Evolutionary conservation across 495 filamentous ascomycete genomes (phyloP).

Genomic region (Trichoderma erinaceum): DNA sequence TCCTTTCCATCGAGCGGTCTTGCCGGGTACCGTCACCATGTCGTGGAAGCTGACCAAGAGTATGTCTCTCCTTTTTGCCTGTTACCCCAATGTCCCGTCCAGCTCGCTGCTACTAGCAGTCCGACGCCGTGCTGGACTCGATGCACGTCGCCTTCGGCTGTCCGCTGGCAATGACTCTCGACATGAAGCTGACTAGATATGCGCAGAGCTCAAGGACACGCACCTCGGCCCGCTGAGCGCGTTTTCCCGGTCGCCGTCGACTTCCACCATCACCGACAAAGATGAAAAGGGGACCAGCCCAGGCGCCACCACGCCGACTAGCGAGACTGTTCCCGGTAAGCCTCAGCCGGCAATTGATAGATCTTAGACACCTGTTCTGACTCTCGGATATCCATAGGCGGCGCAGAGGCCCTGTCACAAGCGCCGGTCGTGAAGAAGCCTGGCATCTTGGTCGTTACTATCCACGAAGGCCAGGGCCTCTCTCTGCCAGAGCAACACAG

Average conservation of each 20-base stretch:
- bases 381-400: slow-evolving; percentile 45
- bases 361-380: background rate
- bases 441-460: slow-evolving; percentile 91
- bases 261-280: slow-evolving; percentile 78
- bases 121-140: background rate
- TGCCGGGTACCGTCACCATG: slow-evolving; percentile 43
- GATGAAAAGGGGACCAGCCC: slow-evolving; percentile 46
- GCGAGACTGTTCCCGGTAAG: slow-evolving; percentile 73
- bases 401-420: slow-evolving; percentile 76
- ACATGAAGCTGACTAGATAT: background rate
- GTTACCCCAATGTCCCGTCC: background rate
- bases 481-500: slow-evolving; percentile 81
- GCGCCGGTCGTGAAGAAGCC: slow-evolving; percentile 70
- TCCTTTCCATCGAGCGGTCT: background rate
- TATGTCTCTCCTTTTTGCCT: slow-evolving; percentile 36
- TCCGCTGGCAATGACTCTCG: background rate
- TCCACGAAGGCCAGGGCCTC: slow-evolving; percentile 89
- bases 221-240: slow-evolving; percentile 84
- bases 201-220: slow-evolving; percentile 91
- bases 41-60: slow-evolving; percentile 95
- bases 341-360: slow-evolving; percentile 17
- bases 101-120: background rate
- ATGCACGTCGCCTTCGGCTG: background rate
- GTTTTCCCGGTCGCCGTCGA: slow-evolving; percentile 87
- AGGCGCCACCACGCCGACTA: slow-evolving; percentile 48